Evolutionary conservation across 306 rosid genomes (phyloP).

Genomic region (Quercus rubra): DNA sequence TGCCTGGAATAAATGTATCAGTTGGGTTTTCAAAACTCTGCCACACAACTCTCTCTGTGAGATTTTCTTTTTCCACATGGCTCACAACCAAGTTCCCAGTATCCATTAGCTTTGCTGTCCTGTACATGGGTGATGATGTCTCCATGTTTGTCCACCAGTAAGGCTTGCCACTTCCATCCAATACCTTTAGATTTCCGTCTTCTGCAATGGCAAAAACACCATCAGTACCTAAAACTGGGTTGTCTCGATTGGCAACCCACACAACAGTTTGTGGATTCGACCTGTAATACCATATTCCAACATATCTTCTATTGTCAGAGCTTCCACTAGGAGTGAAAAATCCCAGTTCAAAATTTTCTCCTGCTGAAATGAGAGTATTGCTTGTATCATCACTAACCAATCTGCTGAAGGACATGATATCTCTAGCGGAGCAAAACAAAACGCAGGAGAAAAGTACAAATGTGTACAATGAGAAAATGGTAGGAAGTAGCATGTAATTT

Average conservation of each 20-base stretch:
- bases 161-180: slow-evolving; percentile 35
- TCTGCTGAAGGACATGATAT: slow-evolving; percentile 33
- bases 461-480: slow-evolving; percentile 22
- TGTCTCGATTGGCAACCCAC: slow-evolving; percentile 75
- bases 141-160: slow-evolving; percentile 56
- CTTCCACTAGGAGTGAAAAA: slow-evolving; percentile 72
- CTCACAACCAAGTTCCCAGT: slow-evolving; percentile 55
- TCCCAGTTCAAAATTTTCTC: slow-evolving; percentile 57
- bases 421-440: slow-evolving; percentile 43
- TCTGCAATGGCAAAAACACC: slow-evolving; percentile 53
- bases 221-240: slow-evolving; percentile 42
- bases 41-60: slow-evolving; percentile 39
- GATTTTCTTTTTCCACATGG: slow-evolving; percentile 31
- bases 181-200: slow-evolving; percentile 61
- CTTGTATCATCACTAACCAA: slow-evolving; percentile 32
- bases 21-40: slow-evolving; percentile 71
- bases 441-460: slow-evolving; percentile 29
- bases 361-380: slow-evolving; percentile 54
- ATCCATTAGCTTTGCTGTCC: slow-evolving; percentile 51
- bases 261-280: slow-evolving; percentile 55
- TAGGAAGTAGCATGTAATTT: slow-evolving; percentile 28
- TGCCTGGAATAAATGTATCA: slow-evolving; percentile 83
- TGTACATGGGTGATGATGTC: slow-evolving; percentile 22
- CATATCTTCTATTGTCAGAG: slow-evolving; percentile 48
- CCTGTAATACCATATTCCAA: slow-evolving; percentile 71